phyloP scores from a whole-genome alignment of 768 basidiomycete species.

The Crepidotus variabilis region DNA sequence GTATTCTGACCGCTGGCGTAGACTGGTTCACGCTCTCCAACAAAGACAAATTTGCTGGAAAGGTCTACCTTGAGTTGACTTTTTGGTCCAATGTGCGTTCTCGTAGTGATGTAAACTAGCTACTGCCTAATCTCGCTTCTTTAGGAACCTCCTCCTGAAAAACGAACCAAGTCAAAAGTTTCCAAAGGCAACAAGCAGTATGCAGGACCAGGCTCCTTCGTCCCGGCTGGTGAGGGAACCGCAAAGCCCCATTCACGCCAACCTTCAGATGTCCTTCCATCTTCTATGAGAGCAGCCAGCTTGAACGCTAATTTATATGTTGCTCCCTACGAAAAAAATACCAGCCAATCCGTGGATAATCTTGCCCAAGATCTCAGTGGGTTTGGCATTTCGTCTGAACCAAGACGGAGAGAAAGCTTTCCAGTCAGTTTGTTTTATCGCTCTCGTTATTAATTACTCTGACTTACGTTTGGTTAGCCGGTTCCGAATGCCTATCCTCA shows the following conservation, averaged over 20 bases:
- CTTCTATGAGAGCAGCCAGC: slow-evolving; percentile 58
- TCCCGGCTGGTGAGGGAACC: slow-evolving; percentile 44
- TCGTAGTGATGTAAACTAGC: slow-evolving; percentile 5
- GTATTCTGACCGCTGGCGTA: slow-evolving; percentile 25
- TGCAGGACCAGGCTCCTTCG: slow-evolving; percentile 75
- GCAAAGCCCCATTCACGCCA: slow-evolving; percentile 35
- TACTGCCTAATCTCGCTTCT: slow-evolving; percentile 5
- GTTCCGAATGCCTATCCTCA: slow-evolving; percentile 32
- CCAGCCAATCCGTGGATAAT: slow-evolving; percentile 42
- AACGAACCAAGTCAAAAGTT: slow-evolving; percentile 50
- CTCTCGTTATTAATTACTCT: neutral
- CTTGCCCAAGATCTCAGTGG: slow-evolving; percentile 66
- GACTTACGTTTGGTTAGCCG: slow-evolving; percentile 22
- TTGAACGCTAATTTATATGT: slow-evolving; percentile 69
- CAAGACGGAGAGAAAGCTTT: slow-evolving; percentile 52
- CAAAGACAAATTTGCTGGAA: slow-evolving; percentile 93
- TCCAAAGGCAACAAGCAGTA: slow-evolving; percentile 58
- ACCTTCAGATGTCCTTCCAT: slow-evolving; percentile 51
- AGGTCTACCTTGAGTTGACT: slow-evolving; percentile 94
- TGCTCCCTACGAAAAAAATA: slow-evolving; percentile 63
- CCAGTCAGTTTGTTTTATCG: slow-evolving; percentile 41
- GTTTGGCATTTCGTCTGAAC: slow-evolving; percentile 47
- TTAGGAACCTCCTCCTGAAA: slow-evolving; percentile 80
- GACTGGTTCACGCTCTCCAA: slow-evolving; percentile 92
- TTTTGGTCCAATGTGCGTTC: slow-evolving; percentile 89